Percentiles rank a stretch among this genome's conserved stretches.
phyloP scores from a whole-genome alignment of 768 basidiomycete species.

The Termitomyces sp. region DNA sequence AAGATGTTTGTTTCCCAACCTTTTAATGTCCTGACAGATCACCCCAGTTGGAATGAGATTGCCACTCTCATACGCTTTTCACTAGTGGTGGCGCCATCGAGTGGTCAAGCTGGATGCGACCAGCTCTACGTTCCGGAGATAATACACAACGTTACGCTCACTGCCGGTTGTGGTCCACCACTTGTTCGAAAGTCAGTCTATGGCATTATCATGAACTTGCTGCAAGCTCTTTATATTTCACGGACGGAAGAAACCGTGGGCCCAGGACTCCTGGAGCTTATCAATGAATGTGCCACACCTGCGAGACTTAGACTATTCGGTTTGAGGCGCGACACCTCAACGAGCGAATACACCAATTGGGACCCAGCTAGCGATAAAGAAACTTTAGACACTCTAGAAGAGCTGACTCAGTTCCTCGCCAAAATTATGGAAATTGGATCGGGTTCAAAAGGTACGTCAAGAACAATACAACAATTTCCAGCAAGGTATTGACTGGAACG shows the following conservation, averaged over 20 bases:
- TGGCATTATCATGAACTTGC: conserved; percentile 75
- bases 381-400: conserved; percentile 63
- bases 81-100: conserved; percentile 67
- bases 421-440: conserved; percentile 63
- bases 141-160: conserved; percentile 74
- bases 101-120: conserved; percentile 57
- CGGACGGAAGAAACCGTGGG: conserved; percentile 58
- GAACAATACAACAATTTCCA: background rate
- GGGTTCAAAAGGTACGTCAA: conserved; percentile 60
- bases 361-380: conserved; percentile 55
- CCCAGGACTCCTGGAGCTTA: conserved; percentile 57
- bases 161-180: conserved; percentile 70
- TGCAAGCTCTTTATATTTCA: conserved; percentile 70
- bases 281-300: conserved; percentile 56
- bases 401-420: conserved; percentile 59
- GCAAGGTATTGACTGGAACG: conserved; percentile 5
- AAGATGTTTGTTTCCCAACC: conserved; percentile 62
- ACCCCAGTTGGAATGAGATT: conserved; percentile 78
- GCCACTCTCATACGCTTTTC: conserved; percentile 76
- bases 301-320: conserved; percentile 72
- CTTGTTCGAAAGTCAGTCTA: conserved; percentile 79
- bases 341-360: conserved; percentile 63
- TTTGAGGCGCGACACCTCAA: conserved; percentile 55
- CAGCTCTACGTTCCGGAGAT: conserved; percentile 85
- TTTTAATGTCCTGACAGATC: conserved; percentile 62